phyloP scores from a whole-genome alignment of 371 early-diverging fungal genomes.

The Mortierella sp. region DNA sequence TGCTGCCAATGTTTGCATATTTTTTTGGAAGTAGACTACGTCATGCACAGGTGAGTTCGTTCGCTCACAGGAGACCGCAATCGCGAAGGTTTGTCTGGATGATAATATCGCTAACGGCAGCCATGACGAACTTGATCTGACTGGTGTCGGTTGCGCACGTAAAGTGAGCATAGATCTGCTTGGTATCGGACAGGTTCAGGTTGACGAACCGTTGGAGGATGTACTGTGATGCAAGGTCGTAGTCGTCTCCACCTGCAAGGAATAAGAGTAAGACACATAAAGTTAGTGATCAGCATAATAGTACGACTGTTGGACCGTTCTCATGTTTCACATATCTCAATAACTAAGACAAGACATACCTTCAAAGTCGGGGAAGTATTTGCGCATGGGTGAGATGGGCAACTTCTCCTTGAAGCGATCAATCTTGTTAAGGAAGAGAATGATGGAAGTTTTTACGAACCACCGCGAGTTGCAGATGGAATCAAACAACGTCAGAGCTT shows the following conservation, averaged over 20 bases:
- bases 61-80: slow-evolving; percentile 84
- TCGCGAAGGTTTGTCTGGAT: slow-evolving; percentile 91
- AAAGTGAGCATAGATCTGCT: slow-evolving; percentile 94
- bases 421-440: slow-evolving; percentile 97
- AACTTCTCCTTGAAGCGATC: slow-evolving; percentile 95
- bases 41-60: not conserved
- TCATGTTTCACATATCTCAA: not conserved
- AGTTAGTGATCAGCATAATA: not conserved
- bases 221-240: slow-evolving; percentile 87
- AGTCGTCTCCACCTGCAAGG: slow-evolving; percentile 75
- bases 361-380: slow-evolving; percentile 89
- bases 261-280: not conserved
- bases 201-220: slow-evolving; percentile 88
- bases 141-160: slow-evolving; percentile 98
- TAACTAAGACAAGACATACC: slow-evolving; percentile 48
- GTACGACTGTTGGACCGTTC: not conserved
- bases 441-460: slow-evolving; percentile 94
- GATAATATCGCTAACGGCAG: slow-evolving; percentile 96
- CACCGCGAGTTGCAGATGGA: slow-evolving; percentile 96
- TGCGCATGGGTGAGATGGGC: slow-evolving; percentile 81
- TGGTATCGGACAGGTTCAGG: slow-evolving; percentile 85
- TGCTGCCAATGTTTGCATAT: not conserved
- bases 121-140: slow-evolving; percentile 96
- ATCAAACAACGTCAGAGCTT: slow-evolving; percentile 94
- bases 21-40: not conserved